Base-by-base conservation (phyloP, 2,329 filamentous ascomycete genomes). In the Cercospora zeina region DNA sequence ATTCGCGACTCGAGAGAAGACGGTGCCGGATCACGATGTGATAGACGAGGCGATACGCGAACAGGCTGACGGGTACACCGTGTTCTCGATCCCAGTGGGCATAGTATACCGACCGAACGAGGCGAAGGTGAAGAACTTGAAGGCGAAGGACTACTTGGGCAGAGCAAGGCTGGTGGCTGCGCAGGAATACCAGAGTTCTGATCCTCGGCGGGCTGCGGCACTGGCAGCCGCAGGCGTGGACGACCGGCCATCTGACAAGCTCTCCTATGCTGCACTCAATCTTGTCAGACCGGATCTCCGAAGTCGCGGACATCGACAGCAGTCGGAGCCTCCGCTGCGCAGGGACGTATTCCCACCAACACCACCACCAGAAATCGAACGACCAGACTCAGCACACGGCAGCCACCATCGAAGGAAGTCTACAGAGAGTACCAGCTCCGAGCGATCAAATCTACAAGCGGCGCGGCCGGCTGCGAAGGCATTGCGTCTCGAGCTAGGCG, bases 21-120 rank as follows among this genome's bases (percentile, higher is more conserved):
- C 95, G 53, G 93, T 96, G 1, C 89, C 93, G 59, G 93, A 97
- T 71, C 95, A 99, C 78, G 91, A 96, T 74, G 95, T 99, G 66
- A 99, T 99, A 68, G 93, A 99, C 72, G 95, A 99, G 77, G 95
- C 95, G 4, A 97, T 99, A 68, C 82, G 85, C 58, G 95, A 97
- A 75, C 87, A 93, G 72, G 95, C 95, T 63, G 92, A 97, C 90
- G 95, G 93, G 51, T 99, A 99, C 74, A 97, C 95, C 0, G 95
- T 99, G 45, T 99, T 99, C 79, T 97, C 93, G 0, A 97, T 97
- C 58, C 95, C 95, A 0, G 93, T 97, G 11, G 95, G 95, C 24
- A 90, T 97, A 33, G 85, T 99, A 14, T 99, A 97, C 77, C 84
- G 95, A 62, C 95, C 95, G 21, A 97, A 97, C 74, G 93, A 96